phyloP scores from a whole-genome alignment of 2,329 filamentous ascomycete species.

The Sporothrix brasiliensis region DNA sequence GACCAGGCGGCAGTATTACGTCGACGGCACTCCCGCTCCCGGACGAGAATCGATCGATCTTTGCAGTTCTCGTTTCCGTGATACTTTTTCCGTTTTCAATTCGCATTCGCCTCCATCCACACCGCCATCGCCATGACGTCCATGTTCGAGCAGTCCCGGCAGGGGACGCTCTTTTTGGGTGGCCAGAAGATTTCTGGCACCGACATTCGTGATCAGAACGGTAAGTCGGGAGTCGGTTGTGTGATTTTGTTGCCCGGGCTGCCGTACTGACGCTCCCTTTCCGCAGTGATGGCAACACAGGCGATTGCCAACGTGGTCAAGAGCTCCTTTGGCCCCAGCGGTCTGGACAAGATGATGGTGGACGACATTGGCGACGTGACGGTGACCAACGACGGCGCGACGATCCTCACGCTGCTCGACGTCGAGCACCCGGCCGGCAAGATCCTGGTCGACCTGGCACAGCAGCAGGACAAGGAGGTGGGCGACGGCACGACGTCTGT shows the following conservation, averaged over 20 bases:
- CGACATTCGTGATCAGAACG: slow-evolving; percentile 97
- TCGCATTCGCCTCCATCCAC: neutral
- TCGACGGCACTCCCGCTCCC: neutral
- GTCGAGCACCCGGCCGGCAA: slow-evolving; percentile 98
- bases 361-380: slow-evolving; percentile 96
- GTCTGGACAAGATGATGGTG: slow-evolving; percentile 99
- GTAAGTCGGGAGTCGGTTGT: slow-evolving; percentile 49
- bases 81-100: neutral
- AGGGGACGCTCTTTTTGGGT: slow-evolving; percentile 94
- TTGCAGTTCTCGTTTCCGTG: neutral
- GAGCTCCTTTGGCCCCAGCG: slow-evolving; percentile 95
- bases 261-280: neutral
- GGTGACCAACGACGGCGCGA: slow-evolving; percentile 97
- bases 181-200: slow-evolving; percentile 96
- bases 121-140: slow-evolving; percentile 68
- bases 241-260: neutral
- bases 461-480: slow-evolving; percentile 99
- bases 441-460: slow-evolving; percentile 95
- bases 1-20: slow-evolving; percentile 15
- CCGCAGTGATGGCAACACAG: slow-evolving; percentile 79
- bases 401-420: slow-evolving; percentile 90
- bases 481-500: slow-evolving; percentile 98
- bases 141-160: slow-evolving; percentile 93
- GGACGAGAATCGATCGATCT: neutral
- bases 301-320: slow-evolving; percentile 99